Conservation (phyloP, 768 basidiomycete genomes). For the Naganishia onofrii region DNA sequence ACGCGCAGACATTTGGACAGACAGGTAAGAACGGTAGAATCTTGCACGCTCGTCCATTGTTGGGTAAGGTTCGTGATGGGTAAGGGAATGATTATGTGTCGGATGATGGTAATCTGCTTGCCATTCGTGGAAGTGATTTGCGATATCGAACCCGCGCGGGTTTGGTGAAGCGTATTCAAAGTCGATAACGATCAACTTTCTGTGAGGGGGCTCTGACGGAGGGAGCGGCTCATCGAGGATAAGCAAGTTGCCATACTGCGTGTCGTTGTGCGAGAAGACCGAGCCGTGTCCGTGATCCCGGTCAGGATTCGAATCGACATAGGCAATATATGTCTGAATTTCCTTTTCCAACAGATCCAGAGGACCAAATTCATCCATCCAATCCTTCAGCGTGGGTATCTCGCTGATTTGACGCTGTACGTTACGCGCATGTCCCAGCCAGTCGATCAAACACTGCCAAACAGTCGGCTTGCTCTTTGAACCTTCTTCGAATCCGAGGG, state of each 20-base stretch:
- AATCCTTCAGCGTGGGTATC: slow-evolving; percentile 41
- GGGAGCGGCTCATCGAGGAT: slow-evolving; percentile 59
- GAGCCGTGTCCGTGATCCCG: slow-evolving; percentile 63
- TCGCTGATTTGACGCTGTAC: slow-evolving; percentile 57
- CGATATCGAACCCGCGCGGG: slow-evolving; percentile 90
- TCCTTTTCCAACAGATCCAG: slow-evolving; percentile 63
- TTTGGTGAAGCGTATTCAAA: slow-evolving; percentile 96
- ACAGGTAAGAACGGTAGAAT: slow-evolving; percentile 81
- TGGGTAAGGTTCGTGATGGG: slow-evolving; percentile 65
- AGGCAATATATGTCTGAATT: slow-evolving; percentile 69
- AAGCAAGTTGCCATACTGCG: slow-evolving; percentile 91
- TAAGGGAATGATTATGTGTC: slow-evolving; percentile 52
- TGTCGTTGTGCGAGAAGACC: slow-evolving; percentile 71
- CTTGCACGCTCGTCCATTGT: slow-evolving; percentile 67
- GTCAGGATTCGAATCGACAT: slow-evolving; percentile 62
- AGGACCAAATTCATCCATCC: slow-evolving; percentile 59
- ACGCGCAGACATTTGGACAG: slow-evolving; percentile 45
- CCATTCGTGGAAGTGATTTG: slow-evolving; percentile 97
- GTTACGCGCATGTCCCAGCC: slow-evolving; percentile 66
- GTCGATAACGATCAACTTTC: slow-evolving; percentile 90
- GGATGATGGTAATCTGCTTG: slow-evolving; percentile 77
- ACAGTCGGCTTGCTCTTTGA: slow-evolving; percentile 41
- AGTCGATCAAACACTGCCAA: slow-evolving; percentile 46
- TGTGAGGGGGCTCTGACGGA: slow-evolving; percentile 67
- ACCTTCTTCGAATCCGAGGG: slow-evolving; percentile 55